Evolutionary conservation across 768 basidiomycete genomes (phyloP).

Genomic region (Tulasnella calospora): DNA sequence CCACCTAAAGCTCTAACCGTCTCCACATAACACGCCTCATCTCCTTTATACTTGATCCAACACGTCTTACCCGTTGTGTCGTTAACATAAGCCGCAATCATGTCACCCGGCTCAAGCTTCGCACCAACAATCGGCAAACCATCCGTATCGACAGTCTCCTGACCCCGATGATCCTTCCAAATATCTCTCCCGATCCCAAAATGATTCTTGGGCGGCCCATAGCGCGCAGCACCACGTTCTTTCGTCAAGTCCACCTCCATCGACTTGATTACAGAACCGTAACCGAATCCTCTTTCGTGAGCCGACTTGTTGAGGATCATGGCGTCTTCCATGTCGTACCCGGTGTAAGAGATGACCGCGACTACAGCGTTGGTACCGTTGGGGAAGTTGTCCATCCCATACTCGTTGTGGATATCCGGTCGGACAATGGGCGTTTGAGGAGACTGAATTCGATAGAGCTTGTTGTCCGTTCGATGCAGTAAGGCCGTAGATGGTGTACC

Average conservation of each 20-base stretch:
- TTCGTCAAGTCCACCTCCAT: slow-evolving; percentile 72
- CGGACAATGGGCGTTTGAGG: slow-evolving; percentile 95
- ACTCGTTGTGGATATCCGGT: slow-evolving; percentile 83
- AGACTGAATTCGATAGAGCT: slow-evolving; percentile 91
- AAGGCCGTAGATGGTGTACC: slow-evolving; percentile 93
- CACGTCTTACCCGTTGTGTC: slow-evolving; percentile 76
- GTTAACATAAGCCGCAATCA: slow-evolving; percentile 81
- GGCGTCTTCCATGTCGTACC: slow-evolving; percentile 99
- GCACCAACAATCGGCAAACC: slow-evolving; percentile 79
- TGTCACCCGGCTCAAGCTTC: slow-evolving; percentile 62
- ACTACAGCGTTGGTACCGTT: slow-evolving; percentile 98
- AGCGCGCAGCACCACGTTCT: slow-evolving; percentile 39
- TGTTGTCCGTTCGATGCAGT: slow-evolving; percentile 93
- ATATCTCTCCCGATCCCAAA: slow-evolving; percentile 77
- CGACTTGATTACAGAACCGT: slow-evolving; percentile 95
- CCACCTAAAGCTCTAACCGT: slow-evolving; percentile 84
- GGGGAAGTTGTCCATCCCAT: slow-evolving; percentile 98
- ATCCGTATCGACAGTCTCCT: slow-evolving; percentile 65
- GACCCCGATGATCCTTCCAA: slow-evolving; percentile 43
- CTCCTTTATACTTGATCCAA: slow-evolving; percentile 93
- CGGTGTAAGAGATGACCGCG: slow-evolving; percentile 99
- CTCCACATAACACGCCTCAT: slow-evolving; percentile 85
- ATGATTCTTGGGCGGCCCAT: slow-evolving; percentile 63
- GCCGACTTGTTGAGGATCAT: slow-evolving; percentile 99
- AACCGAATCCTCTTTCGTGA: slow-evolving; percentile 95